A percentile compares a stretch with the other conserved stretches of the same genome.
Evolutionary conservation across 352 stramenopile genomes (phyloP).

Genomic region (Globisporangium spiculum): DNA sequence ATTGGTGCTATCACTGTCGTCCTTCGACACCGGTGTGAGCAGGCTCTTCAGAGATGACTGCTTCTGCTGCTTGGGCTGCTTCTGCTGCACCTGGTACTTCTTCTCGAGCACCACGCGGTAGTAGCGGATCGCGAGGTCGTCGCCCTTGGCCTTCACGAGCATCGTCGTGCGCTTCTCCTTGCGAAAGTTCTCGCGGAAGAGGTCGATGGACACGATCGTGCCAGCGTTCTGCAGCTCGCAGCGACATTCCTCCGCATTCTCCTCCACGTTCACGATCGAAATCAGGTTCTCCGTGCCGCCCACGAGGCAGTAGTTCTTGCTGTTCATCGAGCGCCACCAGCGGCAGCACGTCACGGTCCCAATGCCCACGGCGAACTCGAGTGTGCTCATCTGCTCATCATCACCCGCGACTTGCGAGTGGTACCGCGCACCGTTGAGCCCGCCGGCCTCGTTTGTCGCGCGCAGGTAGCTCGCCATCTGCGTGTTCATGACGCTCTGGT

Average conservation of each 20-base stretch:
- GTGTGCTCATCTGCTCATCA: slow-evolving; percentile 79
- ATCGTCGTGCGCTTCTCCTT: slow-evolving; percentile 81
- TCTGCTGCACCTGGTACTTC: slow-evolving; percentile 39
- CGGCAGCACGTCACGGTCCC: slow-evolving; percentile 58
- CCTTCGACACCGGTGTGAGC: neutral
- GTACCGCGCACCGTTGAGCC: slow-evolving; percentile 78
- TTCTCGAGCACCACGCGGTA: slow-evolving; percentile 86
- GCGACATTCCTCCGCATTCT: slow-evolving; percentile 80
- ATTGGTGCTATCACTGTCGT: neutral
- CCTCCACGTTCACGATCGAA: slow-evolving; percentile 84
- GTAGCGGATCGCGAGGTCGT: slow-evolving; percentile 52
- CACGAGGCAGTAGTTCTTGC: slow-evolving; percentile 83
- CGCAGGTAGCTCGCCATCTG: slow-evolving; percentile 85
- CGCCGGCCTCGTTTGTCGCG: slow-evolving; percentile 75
- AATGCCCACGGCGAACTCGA: slow-evolving; percentile 77
- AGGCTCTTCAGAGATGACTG: slow-evolving; percentile 14
- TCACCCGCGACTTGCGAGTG: slow-evolving; percentile 79
- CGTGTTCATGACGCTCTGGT: slow-evolving; percentile 68
- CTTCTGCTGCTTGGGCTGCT: slow-evolving; percentile 20
- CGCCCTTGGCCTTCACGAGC: slow-evolving; percentile 61
- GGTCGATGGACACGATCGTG: slow-evolving; percentile 67
- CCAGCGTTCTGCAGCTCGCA: slow-evolving; percentile 72
- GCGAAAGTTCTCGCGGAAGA: slow-evolving; percentile 74
- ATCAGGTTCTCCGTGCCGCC: slow-evolving; percentile 74
- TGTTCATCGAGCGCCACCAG: slow-evolving; percentile 83